A percentile compares a stretch with the other conserved stretches of the same genome.
Conservation (phyloP, 1,284 basidiomycete species). For the Trichosporon sp. region DNA sequence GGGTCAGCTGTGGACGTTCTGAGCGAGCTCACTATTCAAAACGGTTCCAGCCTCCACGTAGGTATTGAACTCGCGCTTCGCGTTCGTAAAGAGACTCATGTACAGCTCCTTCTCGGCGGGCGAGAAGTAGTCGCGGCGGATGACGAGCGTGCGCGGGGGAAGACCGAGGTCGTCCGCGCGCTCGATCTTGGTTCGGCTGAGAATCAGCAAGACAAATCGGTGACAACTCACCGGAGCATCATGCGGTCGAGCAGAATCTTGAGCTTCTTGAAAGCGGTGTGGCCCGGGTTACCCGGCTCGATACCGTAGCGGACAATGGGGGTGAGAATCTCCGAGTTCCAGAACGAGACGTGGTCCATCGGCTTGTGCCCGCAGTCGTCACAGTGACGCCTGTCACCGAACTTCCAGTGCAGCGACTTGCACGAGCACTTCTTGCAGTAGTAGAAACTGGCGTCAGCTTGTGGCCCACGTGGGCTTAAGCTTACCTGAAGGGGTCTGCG, state of each 20-base stretch:
- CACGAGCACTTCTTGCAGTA: conserved; percentile 74
- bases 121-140: conserved; percentile 90
- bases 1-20: background rate
- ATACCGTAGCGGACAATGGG: conserved; percentile 79
- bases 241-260: conserved; percentile 86
- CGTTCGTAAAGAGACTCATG: conserved; percentile 86
- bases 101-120: conserved; percentile 97
- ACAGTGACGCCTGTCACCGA: conserved; percentile 78
- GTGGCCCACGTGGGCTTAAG: background rate
- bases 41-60: conserved; percentile 90
- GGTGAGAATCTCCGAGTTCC: conserved; percentile 69
- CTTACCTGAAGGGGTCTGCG: conserved; percentile 73
- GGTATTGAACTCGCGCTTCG: conserved; percentile 86
- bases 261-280: conserved; percentile 84
- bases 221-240: conserved; percentile 73
- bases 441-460: conserved; percentile 64
- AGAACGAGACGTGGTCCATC: conserved; percentile 79
- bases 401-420: conserved; percentile 65
- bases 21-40: conserved; percentile 72
- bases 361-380: conserved; percentile 91
- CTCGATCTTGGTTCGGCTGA: conserved; percentile 68
- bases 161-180: conserved; percentile 95
- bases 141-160: conserved; percentile 89
- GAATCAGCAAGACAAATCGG: background rate
- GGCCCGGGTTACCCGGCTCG: conserved; percentile 69